These are phyloP conservation scores for Apiospora rasikravindrae DNA, from an alignment of 2,329 filamentous ascomycete species.

Conservation along the genomic window DNA sequence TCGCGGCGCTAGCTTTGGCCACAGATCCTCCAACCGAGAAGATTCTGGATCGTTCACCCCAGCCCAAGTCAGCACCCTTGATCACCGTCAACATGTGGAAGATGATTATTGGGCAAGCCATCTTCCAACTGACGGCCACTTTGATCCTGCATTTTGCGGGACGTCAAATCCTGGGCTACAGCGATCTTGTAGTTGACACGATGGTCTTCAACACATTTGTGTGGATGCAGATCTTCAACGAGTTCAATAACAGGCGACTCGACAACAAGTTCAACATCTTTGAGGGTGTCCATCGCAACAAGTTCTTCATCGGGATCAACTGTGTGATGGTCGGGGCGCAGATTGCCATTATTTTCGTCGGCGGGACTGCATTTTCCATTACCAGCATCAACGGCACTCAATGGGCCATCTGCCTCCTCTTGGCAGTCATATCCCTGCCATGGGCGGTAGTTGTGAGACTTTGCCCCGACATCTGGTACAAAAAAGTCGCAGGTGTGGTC, in stretches of 20 bases:
- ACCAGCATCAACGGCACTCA: slow-evolving; percentile 53
- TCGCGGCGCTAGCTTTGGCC: slow-evolving; percentile 68
- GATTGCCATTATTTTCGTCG: slow-evolving; percentile 62
- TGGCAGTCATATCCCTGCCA: slow-evolving; percentile 55
- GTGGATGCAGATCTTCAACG: slow-evolving; percentile 76
- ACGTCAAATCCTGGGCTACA: slow-evolving; percentile 57
- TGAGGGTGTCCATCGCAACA: slow-evolving; percentile 60
- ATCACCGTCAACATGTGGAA: slow-evolving; percentile 75
- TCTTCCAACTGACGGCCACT: slow-evolving; percentile 64
- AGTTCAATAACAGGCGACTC: slow-evolving; percentile 68
- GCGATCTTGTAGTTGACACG: slow-evolving; percentile 55
- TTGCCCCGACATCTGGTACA: slow-evolving; percentile 54
- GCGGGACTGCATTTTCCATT: slow-evolving; percentile 59
- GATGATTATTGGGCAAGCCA: slow-evolving; percentile 66
- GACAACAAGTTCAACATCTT: slow-evolving; percentile 69
- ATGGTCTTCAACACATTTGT: slow-evolving; percentile 74
- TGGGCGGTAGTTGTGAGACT: slow-evolving; percentile 55
- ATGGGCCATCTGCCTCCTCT: slow-evolving; percentile 59
- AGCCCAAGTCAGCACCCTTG: slow-evolving; percentile 70
- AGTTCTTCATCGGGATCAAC: slow-evolving; percentile 63
- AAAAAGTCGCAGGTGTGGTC: slow-evolving; percentile 35
- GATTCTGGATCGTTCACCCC: slow-evolving; percentile 59
- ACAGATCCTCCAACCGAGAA: slow-evolving; percentile 65
- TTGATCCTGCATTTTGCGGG: slow-evolving; percentile 68
- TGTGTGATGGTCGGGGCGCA: slow-evolving; percentile 62